Percentiles rank a stretch among this genome's conserved stretches.
phyloP scores from a whole-genome alignment of 78 protist species.

The Dictyostelium capitatum region DNA sequence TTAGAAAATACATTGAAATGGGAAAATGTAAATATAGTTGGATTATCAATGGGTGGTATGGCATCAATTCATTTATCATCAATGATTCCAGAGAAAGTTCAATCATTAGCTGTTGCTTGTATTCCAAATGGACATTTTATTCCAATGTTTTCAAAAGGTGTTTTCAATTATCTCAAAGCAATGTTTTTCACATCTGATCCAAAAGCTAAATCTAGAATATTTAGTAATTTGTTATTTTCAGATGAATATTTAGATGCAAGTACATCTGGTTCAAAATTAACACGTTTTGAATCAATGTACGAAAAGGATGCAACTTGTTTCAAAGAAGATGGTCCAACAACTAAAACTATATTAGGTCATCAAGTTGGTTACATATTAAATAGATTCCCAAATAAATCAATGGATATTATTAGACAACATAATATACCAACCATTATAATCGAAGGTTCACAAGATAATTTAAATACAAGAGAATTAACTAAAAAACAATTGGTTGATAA shows the following conservation, averaged over 20 bases:
- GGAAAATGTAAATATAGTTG: conserved; percentile 45
- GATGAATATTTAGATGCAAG: background rate
- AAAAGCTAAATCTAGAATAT: background rate
- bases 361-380: background rate
- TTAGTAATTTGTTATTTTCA: background rate
- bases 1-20: conserved; percentile 59
- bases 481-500: background rate
- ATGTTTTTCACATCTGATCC: background rate
- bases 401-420: background rate
- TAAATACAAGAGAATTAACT: background rate
- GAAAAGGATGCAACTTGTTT: background rate
- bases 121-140: background rate
- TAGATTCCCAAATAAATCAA: background rate
- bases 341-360: background rate
- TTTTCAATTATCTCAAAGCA: background rate
- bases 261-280: background rate
- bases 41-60: conserved; percentile 86
- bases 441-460: background rate
- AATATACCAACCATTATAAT: background rate
- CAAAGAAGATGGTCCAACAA: background rate
- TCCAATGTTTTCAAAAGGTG: background rate
- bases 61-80: conserved; percentile 1
- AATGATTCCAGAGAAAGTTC: background rate
- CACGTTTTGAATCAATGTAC: background rate
- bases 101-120: background rate